Base-by-base conservation (phyloP, 352 stramenopile species). In the Pythium oligandrum region DNA sequence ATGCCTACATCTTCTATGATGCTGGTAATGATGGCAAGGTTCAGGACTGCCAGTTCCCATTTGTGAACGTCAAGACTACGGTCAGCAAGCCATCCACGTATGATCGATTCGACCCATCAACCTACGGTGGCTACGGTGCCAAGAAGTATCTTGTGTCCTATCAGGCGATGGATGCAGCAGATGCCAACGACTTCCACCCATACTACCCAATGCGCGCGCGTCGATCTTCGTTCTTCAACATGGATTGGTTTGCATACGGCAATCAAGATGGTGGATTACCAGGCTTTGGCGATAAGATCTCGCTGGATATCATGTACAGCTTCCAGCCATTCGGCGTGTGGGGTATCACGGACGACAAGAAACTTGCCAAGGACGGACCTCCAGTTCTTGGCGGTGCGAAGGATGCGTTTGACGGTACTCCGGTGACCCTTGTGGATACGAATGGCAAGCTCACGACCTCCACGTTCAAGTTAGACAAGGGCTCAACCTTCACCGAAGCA, bases 211-310 rank as follows among this genome's bases (percentile, higher is more conserved):
- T 93, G 58, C 60, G 67, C 32, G 61, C 72, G 6, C 82, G 84
- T 31, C 82, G 81, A n/a, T 95, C 85, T 17, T 85, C 83, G 1
- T 98, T 97, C 61, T 98, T 95, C 68, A 68, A 96, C 56, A 83
- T 66, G 53, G 71, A 85, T 6, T 97, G 86, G 86, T 79, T 97
- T 33, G 36, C 54, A 40, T 96, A 75, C 55, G 67, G 88, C 48
- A 78, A 73, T n/a, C 68, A 48, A 3, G 58, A 79, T 10, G 71
- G 64, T 0, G 70, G 74, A 9, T 55, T 63, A 3, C 55, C 69
- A 0, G 81, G 81, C 1, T 68, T 93, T 10, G 76, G 74, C 26
- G 69, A 42, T 26, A 78, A 71, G 48, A 73, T 90, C 36, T 74
- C 77, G 9, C 26, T 78, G 33, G 55, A 74, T 44, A 71, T 93